Evolutionary conservation across 495 filamentous ascomycete species (phyloP).

Genomic region (Choiromyces venosus): DNA sequence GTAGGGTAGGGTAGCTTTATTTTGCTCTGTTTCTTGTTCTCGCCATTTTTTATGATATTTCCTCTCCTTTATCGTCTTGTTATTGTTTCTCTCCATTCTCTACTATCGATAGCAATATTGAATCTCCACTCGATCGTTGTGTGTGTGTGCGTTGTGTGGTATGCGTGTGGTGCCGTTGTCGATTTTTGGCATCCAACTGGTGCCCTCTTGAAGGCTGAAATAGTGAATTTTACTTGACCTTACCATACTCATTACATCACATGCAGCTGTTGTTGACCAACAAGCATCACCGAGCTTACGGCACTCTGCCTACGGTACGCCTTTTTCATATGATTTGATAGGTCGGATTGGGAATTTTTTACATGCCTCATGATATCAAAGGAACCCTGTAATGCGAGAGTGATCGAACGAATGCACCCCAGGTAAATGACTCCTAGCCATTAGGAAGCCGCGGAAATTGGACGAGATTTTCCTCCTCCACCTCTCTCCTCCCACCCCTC

Average conservation of each 20-base stretch:
- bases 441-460: not conserved
- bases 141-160: too few relatives aligned
- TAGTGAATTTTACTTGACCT: not conserved
- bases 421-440: not conserved
- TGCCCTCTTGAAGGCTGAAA: not conserved
- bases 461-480: too few relatives aligned
- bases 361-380: not conserved
- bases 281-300: not conserved
- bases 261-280: not conserved
- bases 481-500: too few relatives aligned
- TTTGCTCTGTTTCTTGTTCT: not conserved
- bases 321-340: not conserved
- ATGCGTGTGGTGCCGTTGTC: not conserved
- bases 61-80: not conserved
- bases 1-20: not conserved
- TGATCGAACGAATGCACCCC: conserved; percentile 1
- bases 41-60: too few relatives aligned
- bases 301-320: not conserved
- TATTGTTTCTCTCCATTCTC: not conserved
- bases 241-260: not conserved
- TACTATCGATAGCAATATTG: not conserved
- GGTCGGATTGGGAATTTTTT: not conserved
- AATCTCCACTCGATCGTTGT: not conserved
- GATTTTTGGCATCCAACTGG: not conserved
- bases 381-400: not conserved